These are phyloP conservation scores for Terfezia claveryi DNA, from an alignment of 495 filamentous ascomycete genomes.

Conservation along the genomic window DNA sequence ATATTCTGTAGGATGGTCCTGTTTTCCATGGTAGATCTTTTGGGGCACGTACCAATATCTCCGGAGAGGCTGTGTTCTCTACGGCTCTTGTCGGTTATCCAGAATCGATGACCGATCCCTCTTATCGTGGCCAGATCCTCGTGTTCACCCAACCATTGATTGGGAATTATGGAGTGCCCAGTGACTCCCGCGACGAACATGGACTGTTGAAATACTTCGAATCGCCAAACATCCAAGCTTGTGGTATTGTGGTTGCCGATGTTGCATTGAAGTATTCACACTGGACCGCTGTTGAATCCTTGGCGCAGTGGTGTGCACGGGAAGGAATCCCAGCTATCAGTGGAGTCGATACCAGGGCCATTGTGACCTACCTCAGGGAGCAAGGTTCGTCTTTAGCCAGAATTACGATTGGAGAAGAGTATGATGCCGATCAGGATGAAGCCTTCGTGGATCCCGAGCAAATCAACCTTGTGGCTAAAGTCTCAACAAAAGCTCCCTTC, in stretches of 20 bases:
- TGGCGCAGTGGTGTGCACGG: slow-evolving; percentile 89
- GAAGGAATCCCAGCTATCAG: slow-evolving; percentile 90
- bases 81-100: slow-evolving; percentile 62
- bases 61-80: slow-evolving; percentile 82
- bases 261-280: slow-evolving; percentile 88
- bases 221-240: slow-evolving; percentile 71
- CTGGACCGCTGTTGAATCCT: slow-evolving; percentile 66
- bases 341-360: slow-evolving; percentile 77
- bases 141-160: slow-evolving; percentile 79
- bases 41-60: slow-evolving; percentile 72
- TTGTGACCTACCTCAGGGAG: slow-evolving; percentile 83
- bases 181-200: not conserved
- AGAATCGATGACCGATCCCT: slow-evolving; percentile 82
- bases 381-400: slow-evolving; percentile 84
- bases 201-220: slow-evolving; percentile 75
- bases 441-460: slow-evolving; percentile 83
- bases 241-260: slow-evolving; percentile 73
- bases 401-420: slow-evolving; percentile 92
- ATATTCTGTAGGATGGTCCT: slow-evolving; percentile 41
- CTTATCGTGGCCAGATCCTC: slow-evolving; percentile 78
- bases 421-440: slow-evolving; percentile 96
- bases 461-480: slow-evolving; percentile 85
- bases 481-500: slow-evolving; percentile 95
- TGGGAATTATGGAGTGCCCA: slow-evolving; percentile 56
- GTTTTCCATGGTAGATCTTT: slow-evolving; percentile 87